Conservation (phyloP, 2,329 filamentous ascomycete species). For the Teratosphaeria nubilosa region DNA sequence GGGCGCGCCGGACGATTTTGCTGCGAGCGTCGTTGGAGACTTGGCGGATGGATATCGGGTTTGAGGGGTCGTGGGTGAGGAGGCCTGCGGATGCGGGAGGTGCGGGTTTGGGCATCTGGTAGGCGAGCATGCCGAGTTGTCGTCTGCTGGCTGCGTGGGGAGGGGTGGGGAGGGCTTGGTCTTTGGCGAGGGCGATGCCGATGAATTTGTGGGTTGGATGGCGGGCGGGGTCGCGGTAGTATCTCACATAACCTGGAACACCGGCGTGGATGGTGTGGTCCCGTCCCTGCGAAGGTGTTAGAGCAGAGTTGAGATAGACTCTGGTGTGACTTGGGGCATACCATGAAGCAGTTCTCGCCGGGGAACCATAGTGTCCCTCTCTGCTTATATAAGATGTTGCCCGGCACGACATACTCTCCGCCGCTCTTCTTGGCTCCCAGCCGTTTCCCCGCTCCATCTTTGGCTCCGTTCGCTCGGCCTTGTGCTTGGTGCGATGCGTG, state of each 20-base stretch:
- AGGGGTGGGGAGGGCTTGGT: constrained; percentile 69
- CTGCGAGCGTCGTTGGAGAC: constrained; percentile 13
- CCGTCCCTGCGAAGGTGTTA: constrained; percentile 45
- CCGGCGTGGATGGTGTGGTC: constrained; percentile 93
- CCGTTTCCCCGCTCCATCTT: constrained; percentile 69
- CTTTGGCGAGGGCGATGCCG: constrained; percentile 77
- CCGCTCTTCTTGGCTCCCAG: constrained; percentile 88
- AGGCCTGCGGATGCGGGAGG: constrained; percentile 8
- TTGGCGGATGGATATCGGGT: constrained; percentile 10
- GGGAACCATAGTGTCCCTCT: constrained; percentile 90
- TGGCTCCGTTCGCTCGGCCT: constrained; percentile 59
- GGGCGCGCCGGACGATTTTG: constrained; percentile 22
- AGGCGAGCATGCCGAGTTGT: constrained; percentile 61
- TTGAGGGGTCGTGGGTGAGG: constrained; percentile 5
- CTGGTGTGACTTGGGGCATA: constrained; percentile 5
- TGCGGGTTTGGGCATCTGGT: constrained; percentile 23
- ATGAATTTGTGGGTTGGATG: constrained; percentile 91
- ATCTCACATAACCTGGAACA: constrained; percentile 83
- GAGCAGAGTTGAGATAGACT: not conserved
- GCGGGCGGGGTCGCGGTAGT: constrained; percentile 76
- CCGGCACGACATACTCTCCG: constrained; percentile 86
- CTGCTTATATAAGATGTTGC: constrained; percentile 97
- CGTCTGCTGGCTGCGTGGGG: constrained; percentile 63
- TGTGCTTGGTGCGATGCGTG: constrained; percentile 56
- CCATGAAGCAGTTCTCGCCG: constrained; percentile 86